Percentiles rank a stretch among this genome's conserved stretches.
These are phyloP conservation scores for Leptosphaerulina australis DNA, from an alignment of 2,329 filamentous ascomycete genomes.

Conservation along the genomic window DNA sequence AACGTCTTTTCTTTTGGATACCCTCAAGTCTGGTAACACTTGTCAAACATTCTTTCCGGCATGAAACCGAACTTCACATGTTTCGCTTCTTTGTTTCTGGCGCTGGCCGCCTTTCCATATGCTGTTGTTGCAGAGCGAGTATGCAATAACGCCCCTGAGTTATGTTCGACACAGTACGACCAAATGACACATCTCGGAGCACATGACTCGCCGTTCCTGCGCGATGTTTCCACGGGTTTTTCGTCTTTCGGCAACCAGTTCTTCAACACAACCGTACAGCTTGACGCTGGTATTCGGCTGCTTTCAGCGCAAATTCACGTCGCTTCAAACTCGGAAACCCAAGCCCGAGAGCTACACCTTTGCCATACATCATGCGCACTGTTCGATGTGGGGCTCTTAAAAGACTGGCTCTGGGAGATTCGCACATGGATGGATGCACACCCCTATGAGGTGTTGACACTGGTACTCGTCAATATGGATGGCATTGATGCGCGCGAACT, in stretches of 20 bases:
- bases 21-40: background rate
- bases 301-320: conserved; percentile 73
- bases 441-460: conserved; percentile 73
- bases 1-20: background rate
- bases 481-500: conserved; percentile 61
- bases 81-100: conserved; percentile 12
- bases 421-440: conserved; percentile 70
- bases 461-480: conserved; percentile 73
- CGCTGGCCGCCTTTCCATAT: conserved; percentile 16
- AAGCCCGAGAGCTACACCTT: conserved; percentile 59
- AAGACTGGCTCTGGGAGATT: conserved; percentile 66
- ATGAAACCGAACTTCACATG: conserved; percentile 11
- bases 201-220: conserved; percentile 73
- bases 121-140: conserved; percentile 42
- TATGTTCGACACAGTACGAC: conserved; percentile 73
- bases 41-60: background rate
- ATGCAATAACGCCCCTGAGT: conserved; percentile 78
- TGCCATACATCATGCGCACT: conserved; percentile 71
- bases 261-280: conserved; percentile 71
- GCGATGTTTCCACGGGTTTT: conserved; percentile 64
- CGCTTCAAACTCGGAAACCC: conserved; percentile 49
- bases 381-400: conserved; percentile 69
- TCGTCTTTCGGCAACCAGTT: conserved; percentile 72
- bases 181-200: conserved; percentile 76
- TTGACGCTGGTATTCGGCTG: conserved; percentile 72